Evolutionary conservation across 2,329 filamentous ascomycete species (phyloP).

Genomic region (Beauveria varroae): DNA sequence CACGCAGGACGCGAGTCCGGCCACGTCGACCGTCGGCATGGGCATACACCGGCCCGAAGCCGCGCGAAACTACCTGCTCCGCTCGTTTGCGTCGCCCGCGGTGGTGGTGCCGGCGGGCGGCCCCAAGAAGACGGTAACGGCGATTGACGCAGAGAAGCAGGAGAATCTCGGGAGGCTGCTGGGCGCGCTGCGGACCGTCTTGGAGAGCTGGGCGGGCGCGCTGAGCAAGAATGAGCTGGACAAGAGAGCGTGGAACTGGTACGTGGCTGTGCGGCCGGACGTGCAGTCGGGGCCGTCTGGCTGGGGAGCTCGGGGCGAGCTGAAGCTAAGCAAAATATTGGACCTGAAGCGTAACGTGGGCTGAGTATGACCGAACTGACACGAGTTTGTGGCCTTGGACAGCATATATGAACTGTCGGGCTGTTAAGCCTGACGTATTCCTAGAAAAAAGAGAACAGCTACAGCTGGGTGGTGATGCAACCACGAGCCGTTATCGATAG

Average conservation of each 20-base stretch:
- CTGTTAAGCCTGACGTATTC: neutral
- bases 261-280: slow-evolving; percentile 66
- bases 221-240: slow-evolving; percentile 62
- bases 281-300: slow-evolving; percentile 67
- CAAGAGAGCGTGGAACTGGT: slow-evolving; percentile 73
- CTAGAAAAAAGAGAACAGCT: neutral
- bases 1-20: slow-evolving; percentile 40
- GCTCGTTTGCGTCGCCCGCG: slow-evolving; percentile 46
- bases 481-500: slow-evolving; percentile 5
- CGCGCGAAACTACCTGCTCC: slow-evolving; percentile 52
- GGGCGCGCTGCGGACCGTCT: slow-evolving; percentile 63
- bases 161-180: slow-evolving; percentile 63
- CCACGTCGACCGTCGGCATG: slow-evolving; percentile 42
- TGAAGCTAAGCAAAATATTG: slow-evolving; percentile 61
- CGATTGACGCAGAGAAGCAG: slow-evolving; percentile 53
- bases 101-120: slow-evolving; percentile 25
- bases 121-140: slow-evolving; percentile 43
- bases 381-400: neutral
- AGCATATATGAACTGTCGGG: neutral
- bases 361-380: neutral
- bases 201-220: slow-evolving; percentile 63
- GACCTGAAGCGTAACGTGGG: slow-evolving; percentile 40
- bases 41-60: slow-evolving; percentile 68
- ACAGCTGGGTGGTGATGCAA: neutral
- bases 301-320: slow-evolving; percentile 73